These are phyloP conservation scores for Boletellus dicymbophilus DNA, from an alignment of 1,284 basidiomycete species.

Conservation along the genomic window DNA sequence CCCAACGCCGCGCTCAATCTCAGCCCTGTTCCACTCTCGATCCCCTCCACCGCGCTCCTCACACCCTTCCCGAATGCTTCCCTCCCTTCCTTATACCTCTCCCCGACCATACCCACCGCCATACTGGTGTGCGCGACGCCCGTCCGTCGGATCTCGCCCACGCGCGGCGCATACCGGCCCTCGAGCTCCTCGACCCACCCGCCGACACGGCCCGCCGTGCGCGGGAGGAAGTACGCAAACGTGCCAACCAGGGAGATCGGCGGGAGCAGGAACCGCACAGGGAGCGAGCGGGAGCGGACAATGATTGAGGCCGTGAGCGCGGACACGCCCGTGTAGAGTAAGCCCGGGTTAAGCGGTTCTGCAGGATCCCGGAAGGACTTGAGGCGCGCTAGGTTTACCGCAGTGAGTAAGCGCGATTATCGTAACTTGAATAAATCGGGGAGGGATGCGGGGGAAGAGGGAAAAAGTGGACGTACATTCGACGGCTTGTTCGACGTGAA, in stretches of 20 bases:
- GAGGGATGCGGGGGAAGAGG: background rate
- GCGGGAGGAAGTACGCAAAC: slow-evolving; percentile 78
- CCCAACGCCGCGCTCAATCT: slow-evolving; percentile 67
- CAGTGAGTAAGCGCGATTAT: background rate
- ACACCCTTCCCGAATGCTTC: slow-evolving; percentile 50
- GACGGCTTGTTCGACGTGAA: slow-evolving; percentile 77
- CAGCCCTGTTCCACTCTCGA: slow-evolving; percentile 74
- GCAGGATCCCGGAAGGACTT: slow-evolving; percentile 79
- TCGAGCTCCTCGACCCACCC: slow-evolving; percentile 72
- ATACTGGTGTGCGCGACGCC: slow-evolving; percentile 64
- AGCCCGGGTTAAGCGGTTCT: slow-evolving; percentile 83
- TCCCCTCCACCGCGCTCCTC: slow-evolving; percentile 49
- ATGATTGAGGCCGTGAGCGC: slow-evolving; percentile 87
- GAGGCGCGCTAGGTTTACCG: slow-evolving; percentile 68
- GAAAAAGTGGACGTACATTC: slow-evolving; percentile 63
- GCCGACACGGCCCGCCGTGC: slow-evolving; percentile 71
- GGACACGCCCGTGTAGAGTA: slow-evolving; percentile 87
- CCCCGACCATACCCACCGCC: slow-evolving; percentile 53
- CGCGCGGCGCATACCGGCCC: slow-evolving; percentile 63
- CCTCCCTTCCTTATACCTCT: slow-evolving; percentile 41
- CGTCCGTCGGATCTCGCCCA: slow-evolving; percentile 70
- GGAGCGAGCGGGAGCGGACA: slow-evolving; percentile 72
- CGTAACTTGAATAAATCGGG: background rate
- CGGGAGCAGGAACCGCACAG: slow-evolving; percentile 69
- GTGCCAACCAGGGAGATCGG: slow-evolving; percentile 68